Percentiles rank a stretch among this genome's conserved stretches.
phyloP scores from a whole-genome alignment of 139 green algal species.

The Chlamydomonas schloesseri region DNA sequence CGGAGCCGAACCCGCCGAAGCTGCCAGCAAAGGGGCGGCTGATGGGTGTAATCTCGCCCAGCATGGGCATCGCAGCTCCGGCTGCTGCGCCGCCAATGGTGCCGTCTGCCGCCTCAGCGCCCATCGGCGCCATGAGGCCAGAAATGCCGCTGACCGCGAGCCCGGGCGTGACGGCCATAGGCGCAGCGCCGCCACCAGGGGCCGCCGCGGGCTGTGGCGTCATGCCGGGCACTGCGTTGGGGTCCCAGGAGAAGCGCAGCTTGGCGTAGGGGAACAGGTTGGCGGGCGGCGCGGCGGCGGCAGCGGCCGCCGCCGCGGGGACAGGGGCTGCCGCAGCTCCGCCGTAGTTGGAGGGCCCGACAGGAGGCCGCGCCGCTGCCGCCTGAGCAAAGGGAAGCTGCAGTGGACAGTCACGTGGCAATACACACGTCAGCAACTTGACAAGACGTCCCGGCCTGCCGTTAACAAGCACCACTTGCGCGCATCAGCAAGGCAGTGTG shows the following conservation, averaged over 20 bases:
- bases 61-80: too few relatives aligned
- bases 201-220: background rate
- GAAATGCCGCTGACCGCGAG: background rate
- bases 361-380: too few relatives aligned
- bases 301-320: background rate
- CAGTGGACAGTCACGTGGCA: too few relatives aligned
- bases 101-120: background rate
- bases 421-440: too few relatives aligned
- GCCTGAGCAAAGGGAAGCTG: too few relatives aligned
- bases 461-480: too few relatives aligned
- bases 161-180: background rate
- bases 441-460: too few relatives aligned
- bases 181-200: too few relatives aligned
- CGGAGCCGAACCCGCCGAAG: too few relatives aligned
- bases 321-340: background rate
- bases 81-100: background rate
- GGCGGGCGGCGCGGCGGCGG: background rate
- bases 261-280: background rate
- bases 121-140: background rate
- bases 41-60: background rate
- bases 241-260: slow-evolving; percentile 38
- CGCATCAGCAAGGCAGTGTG: too few relatives aligned
- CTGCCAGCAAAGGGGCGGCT: background rate
- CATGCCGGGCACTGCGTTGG: background rate
- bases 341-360: background rate